phyloP scores from a whole-genome alignment of 1,139 yeast genomes.

The Zhuliangozyma blackwelliae region DNA sequence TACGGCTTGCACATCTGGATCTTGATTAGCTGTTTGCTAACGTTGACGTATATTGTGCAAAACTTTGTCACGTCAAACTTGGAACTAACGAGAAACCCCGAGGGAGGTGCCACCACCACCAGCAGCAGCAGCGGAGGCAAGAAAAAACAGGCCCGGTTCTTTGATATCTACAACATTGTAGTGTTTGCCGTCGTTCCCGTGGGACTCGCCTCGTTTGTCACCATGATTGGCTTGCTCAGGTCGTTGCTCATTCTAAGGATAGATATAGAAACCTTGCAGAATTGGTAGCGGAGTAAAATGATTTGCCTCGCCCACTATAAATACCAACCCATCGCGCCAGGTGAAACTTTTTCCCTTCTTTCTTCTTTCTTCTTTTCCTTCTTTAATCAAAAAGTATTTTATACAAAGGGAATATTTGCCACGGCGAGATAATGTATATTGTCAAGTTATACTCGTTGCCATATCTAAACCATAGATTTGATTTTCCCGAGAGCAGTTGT shows the following conservation, averaged over 20 bases:
- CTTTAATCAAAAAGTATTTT: slow-evolving; percentile 53
- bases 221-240: slow-evolving; percentile 81
- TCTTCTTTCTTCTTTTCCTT: slow-evolving; percentile 12
- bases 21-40: slow-evolving; percentile 75
- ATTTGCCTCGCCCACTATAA: slow-evolving; percentile 4
- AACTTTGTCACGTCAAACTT: slow-evolving; percentile 86
- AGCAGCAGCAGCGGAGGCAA: slow-evolving; percentile 7
- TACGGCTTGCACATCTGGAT: slow-evolving; percentile 91
- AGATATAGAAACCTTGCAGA: slow-evolving; percentile 46
- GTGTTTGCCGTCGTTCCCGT: slow-evolving; percentile 97
- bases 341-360: slow-evolving; percentile 2
- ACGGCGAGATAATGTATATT: slow-evolving; percentile 61
- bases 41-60: slow-evolving; percentile 80
- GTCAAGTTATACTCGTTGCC: slow-evolving; percentile 68
- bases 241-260: slow-evolving; percentile 69
- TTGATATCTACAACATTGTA: slow-evolving; percentile 78
- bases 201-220: slow-evolving; percentile 88
- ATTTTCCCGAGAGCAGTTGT: slow-evolving; percentile 44
- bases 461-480: slow-evolving; percentile 31
- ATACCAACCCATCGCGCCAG: background rate
- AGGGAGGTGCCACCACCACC: background rate
- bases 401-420: slow-evolving; percentile 60
- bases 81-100: slow-evolving; percentile 34
- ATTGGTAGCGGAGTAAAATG: too few species aligned
- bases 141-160: slow-evolving; percentile 50